These are phyloP conservation scores for Rhododendron molle DNA, from an alignment of 148 eudicot genomes.

Conservation along the genomic window DNA sequence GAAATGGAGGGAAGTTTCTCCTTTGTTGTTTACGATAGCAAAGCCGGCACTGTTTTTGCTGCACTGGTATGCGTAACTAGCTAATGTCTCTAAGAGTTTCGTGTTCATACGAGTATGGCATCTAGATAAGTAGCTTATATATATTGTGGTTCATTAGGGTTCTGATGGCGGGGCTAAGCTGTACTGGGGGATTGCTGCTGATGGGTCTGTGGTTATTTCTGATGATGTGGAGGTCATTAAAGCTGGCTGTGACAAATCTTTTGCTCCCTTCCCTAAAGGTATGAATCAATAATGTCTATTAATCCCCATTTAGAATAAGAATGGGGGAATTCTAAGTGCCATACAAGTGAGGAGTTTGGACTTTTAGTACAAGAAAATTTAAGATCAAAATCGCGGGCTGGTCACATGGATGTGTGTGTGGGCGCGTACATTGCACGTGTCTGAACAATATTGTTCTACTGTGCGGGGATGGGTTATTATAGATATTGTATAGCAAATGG, in stretches of 20 bases:
- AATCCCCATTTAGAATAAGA: neutral
- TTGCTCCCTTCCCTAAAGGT: conserved; percentile 94
- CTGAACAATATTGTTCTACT: no score
- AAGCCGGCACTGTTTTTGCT: conserved; percentile 68
- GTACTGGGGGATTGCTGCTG: conserved; percentile 91
- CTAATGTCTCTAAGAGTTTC: neutral
- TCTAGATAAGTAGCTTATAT: neutral
- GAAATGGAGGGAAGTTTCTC: conserved; percentile 87
- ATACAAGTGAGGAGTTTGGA: no score
- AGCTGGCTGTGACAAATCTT: conserved; percentile 85
- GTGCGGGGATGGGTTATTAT: no score
- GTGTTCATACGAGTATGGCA: neutral
- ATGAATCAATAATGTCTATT: neutral
- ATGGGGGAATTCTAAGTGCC: no score
- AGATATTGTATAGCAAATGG: no score
- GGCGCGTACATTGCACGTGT: no score
- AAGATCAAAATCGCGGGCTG: no score
- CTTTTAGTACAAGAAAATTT: no score
- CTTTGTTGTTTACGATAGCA: conserved; percentile 79
- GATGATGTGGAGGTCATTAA: conserved; percentile 42
- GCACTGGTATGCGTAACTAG: conserved; percentile 53
- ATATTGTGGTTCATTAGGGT: conserved; percentile 33
- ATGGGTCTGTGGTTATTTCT: conserved; percentile 68
- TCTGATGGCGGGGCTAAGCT: conserved; percentile 81
- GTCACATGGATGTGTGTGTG: no score